phyloP scores from a whole-genome alignment of 2,329 filamentous ascomycete species.

The Tolypocladium paradoxum region DNA sequence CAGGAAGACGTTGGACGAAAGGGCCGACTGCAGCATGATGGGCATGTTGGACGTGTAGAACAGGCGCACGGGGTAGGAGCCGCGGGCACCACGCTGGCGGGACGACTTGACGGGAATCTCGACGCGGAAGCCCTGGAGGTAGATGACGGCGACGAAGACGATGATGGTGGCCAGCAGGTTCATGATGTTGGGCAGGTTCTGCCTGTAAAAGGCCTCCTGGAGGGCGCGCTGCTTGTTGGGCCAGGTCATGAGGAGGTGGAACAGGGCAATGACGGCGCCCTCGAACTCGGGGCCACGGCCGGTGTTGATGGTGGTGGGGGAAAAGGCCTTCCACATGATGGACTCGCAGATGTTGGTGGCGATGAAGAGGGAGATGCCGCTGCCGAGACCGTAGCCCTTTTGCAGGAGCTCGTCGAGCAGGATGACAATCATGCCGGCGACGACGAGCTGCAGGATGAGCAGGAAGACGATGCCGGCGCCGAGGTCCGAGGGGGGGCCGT shows the following conservation, averaged over 20 bases:
- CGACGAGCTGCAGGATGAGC: slow-evolving; percentile 92
- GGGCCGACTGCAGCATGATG: slow-evolving; percentile 98
- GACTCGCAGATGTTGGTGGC: slow-evolving; percentile 99
- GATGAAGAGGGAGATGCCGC: slow-evolving; percentile 98
- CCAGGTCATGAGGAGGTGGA: slow-evolving; percentile 98
- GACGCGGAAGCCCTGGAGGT: slow-evolving; percentile 97
- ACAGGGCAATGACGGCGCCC: slow-evolving; percentile 93
- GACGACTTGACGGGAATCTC: slow-evolving; percentile 99
- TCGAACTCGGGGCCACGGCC: slow-evolving; percentile 98
- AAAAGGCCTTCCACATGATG: slow-evolving; percentile 99
- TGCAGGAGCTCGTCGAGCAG: slow-evolving; percentile 97
- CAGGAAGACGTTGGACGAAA: slow-evolving; percentile 98
- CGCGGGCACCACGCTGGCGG: slow-evolving; percentile 95
- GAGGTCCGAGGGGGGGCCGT: slow-evolving; percentile 91
- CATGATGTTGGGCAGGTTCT: slow-evolving; percentile 99
- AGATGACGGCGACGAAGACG: slow-evolving; percentile 97
- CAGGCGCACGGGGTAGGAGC: slow-evolving; percentile 94
- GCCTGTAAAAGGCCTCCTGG: slow-evolving; percentile 96
- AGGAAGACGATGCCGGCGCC: slow-evolving; percentile 97
- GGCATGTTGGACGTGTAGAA: slow-evolving; percentile 99
- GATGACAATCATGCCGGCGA: slow-evolving; percentile 97
- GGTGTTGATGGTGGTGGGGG: slow-evolving; percentile 97
- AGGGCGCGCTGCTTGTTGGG: slow-evolving; percentile 98
- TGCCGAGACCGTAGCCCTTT: slow-evolving; percentile 97
- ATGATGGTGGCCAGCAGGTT: slow-evolving; percentile 87